Evolutionary conservation across 2,329 filamentous ascomycete genomes (phyloP), one percentile per base, ranked within the genome.

Genomic region (Hysterium pulicare): DNA sequence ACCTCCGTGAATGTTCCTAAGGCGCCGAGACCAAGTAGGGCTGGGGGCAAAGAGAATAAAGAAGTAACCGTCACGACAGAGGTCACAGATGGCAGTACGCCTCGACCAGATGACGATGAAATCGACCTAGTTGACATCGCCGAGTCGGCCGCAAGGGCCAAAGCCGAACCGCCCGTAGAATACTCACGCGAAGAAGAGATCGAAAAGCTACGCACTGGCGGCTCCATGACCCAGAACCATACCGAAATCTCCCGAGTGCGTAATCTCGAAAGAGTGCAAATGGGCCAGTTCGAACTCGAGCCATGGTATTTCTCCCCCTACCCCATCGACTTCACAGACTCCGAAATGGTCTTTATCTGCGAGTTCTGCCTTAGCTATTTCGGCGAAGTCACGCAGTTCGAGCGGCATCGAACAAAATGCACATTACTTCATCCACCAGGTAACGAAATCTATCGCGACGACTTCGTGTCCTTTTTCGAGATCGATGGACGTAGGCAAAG

Each of bases 301-400:
- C 93, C 93, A 0, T 98, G 93, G 93, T 98, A 98, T 68, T 98
- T 98, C 71, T 95, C 90, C 4, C 93, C 93, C 0, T 98, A 98
- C 58, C 93, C 93, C 0, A 86, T 94, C 60, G 76, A 83, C 2
- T 97, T 95, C 64, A 84, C 85, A 17, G 86, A 93, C 54, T 86
- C 86, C 54, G 93, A 98, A 54, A 78, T 93, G 50, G 87, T 97
- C 52, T 96, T 87, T 71, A 91, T 98, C 57, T 96, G 94, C 77
- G 94, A 98, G 66, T 96, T 96, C 69, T 98, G 93, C 59, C 77
- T 98, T 19, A 84, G 81, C 52, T 98, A 98, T 69, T 96, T 88
- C 59, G 89, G 85, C 48, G 84, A 90, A 59, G 73, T 83, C 44
- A 87, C 87, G 50, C 83, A 88, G 4, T 98, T 97, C 58, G 76